Evolutionary conservation across 345 rosid species (phyloP).

Genomic region (Populus alba): DNA sequence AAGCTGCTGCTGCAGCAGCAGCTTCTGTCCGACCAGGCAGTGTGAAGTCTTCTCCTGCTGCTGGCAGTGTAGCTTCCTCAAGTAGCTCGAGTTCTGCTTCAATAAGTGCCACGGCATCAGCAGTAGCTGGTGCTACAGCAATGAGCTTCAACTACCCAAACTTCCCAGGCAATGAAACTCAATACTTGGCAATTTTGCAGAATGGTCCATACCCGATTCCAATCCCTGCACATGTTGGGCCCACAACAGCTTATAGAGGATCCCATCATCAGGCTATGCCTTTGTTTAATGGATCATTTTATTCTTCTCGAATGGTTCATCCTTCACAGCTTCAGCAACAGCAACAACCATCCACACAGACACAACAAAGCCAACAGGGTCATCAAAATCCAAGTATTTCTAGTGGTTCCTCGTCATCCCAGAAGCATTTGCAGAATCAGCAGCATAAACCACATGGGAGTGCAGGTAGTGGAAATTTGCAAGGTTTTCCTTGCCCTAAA

Average conservation of each 20-base stretch:
- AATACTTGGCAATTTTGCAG: slow-evolving; percentile 85
- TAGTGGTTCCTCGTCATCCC: slow-evolving; percentile 66
- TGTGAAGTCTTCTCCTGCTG: slow-evolving; percentile 51
- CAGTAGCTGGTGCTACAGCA: slow-evolving; percentile 57
- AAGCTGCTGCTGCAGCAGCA: slow-evolving; percentile 65
- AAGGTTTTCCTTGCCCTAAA: slow-evolving; percentile 62
- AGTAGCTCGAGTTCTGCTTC: slow-evolving; percentile 46
- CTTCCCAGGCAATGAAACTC: slow-evolving; percentile 80
- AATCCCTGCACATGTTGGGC: slow-evolving; percentile 81
- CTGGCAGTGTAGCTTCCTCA: slow-evolving; percentile 40
- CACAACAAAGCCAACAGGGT: slow-evolving; percentile 62
- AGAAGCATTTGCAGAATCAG: slow-evolving; percentile 77
- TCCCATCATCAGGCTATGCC: slow-evolving; percentile 69
- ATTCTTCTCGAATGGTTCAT: slow-evolving; percentile 84
- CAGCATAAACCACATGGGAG: slow-evolving; percentile 55
- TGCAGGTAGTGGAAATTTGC: slow-evolving; percentile 50
- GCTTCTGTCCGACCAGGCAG: slow-evolving; percentile 63
- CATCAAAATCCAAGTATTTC: slow-evolving; percentile 74
- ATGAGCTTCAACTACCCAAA: slow-evolving; percentile 83
- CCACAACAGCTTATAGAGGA: slow-evolving; percentile 69
- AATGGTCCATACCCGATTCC: slow-evolving; percentile 78
- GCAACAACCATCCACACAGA: slow-evolving; percentile 27
- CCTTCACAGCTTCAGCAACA: slow-evolving; percentile 73
- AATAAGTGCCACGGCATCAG: slow-evolving; percentile 46
- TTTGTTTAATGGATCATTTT: slow-evolving; percentile 80